These are phyloP conservation scores for Calonectria honghensis DNA, from an alignment of 2,329 filamentous ascomycete species.

Conservation along the genomic window DNA sequence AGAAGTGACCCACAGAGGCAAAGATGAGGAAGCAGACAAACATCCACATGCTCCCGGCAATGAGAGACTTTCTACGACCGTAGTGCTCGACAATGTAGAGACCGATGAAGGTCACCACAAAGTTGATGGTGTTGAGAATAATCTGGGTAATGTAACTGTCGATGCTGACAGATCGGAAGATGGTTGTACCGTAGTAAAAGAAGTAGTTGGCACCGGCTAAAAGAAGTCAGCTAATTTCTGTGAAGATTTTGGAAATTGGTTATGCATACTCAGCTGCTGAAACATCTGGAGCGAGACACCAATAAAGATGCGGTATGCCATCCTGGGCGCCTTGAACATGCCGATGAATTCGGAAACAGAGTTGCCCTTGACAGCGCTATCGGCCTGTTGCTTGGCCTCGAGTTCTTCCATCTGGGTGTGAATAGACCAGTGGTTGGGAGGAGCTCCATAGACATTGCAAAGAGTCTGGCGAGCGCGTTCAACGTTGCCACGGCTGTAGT, in stretches of 20 bases:
- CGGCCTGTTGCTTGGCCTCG: slow-evolving; percentile 70
- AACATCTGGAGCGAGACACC: slow-evolving; percentile 78
- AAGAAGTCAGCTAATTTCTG: slow-evolving; percentile 2
- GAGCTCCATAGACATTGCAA: slow-evolving; percentile 68
- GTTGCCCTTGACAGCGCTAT: slow-evolving; percentile 63
- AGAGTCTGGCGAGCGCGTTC: slow-evolving; percentile 69
- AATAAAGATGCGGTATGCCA: slow-evolving; percentile 77
- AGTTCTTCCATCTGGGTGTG: slow-evolving; percentile 73
- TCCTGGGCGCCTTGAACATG: slow-evolving; percentile 79
- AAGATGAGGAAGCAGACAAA: slow-evolving; percentile 76
- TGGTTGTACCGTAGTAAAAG: slow-evolving; percentile 78
- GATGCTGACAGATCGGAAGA: slow-evolving; percentile 67
- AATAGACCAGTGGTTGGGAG: slow-evolving; percentile 65
- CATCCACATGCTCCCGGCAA: slow-evolving; percentile 78
- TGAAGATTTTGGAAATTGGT: slow-evolving; percentile 4
- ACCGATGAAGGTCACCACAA: slow-evolving; percentile 79
- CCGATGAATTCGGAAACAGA: slow-evolving; percentile 69
- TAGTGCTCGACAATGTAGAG: slow-evolving; percentile 82
- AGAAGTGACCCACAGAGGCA: slow-evolving; percentile 71
- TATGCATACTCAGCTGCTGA: slow-evolving; percentile 74
- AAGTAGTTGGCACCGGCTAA: slow-evolving; percentile 78
- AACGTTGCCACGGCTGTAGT: slow-evolving; percentile 67
- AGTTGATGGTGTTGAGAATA: slow-evolving; percentile 81
- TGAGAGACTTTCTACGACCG: slow-evolving; percentile 78
- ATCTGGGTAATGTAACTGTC: slow-evolving; percentile 81